Base-by-base conservation (phyloP, 805 yeast species). In the Ogataea nakhonphanomensis region DNA sequence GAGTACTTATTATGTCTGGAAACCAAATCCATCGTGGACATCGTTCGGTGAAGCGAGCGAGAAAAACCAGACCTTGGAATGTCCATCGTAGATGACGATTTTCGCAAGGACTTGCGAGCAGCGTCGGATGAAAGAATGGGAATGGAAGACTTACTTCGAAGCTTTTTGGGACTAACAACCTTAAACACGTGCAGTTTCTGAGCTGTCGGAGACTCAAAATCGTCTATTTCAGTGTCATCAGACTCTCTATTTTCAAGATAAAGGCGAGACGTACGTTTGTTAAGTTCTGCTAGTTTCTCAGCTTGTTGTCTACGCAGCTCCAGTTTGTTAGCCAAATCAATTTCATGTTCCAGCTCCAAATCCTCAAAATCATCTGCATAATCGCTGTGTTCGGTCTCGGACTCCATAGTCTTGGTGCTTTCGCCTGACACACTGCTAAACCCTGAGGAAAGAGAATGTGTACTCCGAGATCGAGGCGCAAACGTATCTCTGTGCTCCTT, bases 331-430 rank as follows among this genome's bases (percentile, higher is more conserved):
- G 41, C 14, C 27, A 58, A 33, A 29, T 51, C 49, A n/a, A 34
- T 17, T 17, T 17, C 20, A 17, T 17, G 15, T 3, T 39, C 41
- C 3, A 41, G 35, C 14, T 44, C 51, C 20, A 51, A 35, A 13
- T 47, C 55, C 14, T 49, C 57, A 37, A 50, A 56, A 29, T 59
- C 63, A 8, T 50, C 57, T 1, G 55, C 59, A 30, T 59, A 60
- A 33, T 60, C 65, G 41, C 63, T 59, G 34, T 59, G 55, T 20
- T 59, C 64, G 0, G 62, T 51, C n/a, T 57, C 64, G 27, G 55
- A 54, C 33, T 59, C 63, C 21, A 56, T 40, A 27, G 41, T 50
- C 12, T 47, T 45, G 1, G 57, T 49, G 17, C 46, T 30, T 2
- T 45, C 44, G 17, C 35, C 33, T 2, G 54, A 45, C 12, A 35